phyloP scores from a whole-genome alignment of 75 land plant species.

The Sequoiadendron giganteum region DNA sequence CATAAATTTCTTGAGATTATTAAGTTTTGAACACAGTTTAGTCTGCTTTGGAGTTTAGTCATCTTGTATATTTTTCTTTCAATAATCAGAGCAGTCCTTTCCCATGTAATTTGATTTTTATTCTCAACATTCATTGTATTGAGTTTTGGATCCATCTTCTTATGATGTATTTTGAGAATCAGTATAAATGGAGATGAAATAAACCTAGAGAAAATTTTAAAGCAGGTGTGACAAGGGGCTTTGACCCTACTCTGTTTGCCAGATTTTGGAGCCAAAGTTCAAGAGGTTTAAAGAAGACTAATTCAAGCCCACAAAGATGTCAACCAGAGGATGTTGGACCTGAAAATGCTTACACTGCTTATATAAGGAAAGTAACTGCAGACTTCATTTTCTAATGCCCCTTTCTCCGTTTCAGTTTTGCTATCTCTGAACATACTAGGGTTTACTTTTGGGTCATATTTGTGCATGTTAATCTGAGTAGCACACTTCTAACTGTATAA shows the following conservation, averaged over 20 bases:
- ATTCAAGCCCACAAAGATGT: conserved; percentile 26
- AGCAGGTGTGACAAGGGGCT: conserved; percentile 81
- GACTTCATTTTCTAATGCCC: background rate
- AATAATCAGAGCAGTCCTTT: no score
- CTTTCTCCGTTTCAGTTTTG: no score
- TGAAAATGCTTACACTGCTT: conserved; percentile 78
- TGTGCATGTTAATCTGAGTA: no score
- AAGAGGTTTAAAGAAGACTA: conserved; percentile 30
- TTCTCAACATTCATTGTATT: no score
- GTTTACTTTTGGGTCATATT: background rate
- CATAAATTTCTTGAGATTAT: no score
- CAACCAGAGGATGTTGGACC: conserved; percentile 83
- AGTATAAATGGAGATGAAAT: conserved; percentile 13
- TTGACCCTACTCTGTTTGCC: conserved; percentile 80
- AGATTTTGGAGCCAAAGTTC: conserved; percentile 45
- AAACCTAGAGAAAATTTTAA: conserved; percentile 53
- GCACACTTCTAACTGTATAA: background rate
- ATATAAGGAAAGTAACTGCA: conserved; percentile 73
- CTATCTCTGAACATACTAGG: background rate
- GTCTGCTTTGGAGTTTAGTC: no score
- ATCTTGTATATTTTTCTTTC: no score
- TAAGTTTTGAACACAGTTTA: no score
- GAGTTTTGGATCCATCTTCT: no score
- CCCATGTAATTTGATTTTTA: no score
- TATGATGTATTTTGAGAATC: no score